A percentile compares a stretch with the other conserved stretches of the same genome.
Conservation (phyloP, 257 asterid species). For the Solanum tacnaense region DNA sequence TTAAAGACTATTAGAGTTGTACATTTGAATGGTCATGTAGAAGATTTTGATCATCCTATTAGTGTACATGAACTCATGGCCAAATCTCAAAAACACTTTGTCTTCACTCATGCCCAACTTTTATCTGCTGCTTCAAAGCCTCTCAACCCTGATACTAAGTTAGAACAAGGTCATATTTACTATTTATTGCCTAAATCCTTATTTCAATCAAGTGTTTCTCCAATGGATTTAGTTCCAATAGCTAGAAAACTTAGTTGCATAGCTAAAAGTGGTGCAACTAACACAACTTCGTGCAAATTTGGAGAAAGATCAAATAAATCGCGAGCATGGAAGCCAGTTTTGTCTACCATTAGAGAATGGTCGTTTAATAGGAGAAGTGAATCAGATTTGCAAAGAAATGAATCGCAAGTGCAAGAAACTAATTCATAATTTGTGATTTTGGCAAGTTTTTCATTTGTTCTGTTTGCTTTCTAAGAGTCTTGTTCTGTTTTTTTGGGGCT, state of each 20-base stretch:
- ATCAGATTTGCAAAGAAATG: constrained; percentile 26
- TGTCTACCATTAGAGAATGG: constrained; percentile 41
- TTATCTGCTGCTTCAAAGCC: constrained; percentile 25
- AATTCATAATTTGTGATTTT: background rate
- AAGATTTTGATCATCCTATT: constrained; percentile 28
- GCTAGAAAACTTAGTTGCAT: constrained; percentile 28
- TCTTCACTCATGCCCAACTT: constrained; percentile 37
- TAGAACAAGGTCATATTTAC: constrained; percentile 34
- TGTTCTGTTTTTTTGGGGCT: background rate
- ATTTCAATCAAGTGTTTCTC: constrained; percentile 32
- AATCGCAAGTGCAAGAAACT: background rate
- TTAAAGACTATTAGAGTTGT: constrained; percentile 24
- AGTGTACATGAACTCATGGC: constrained; percentile 32
- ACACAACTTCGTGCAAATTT: background rate
- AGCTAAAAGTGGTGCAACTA: constrained; percentile 6
- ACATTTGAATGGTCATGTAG: constrained; percentile 29
- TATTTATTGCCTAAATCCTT: constrained; percentile 40
- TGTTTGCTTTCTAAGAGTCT: background rate
- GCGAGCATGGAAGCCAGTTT: constrained; percentile 46
- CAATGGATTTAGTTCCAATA: constrained; percentile 36
- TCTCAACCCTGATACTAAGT: constrained; percentile 10
- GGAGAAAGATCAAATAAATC: constrained; percentile 4
- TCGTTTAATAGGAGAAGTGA: constrained; percentile 43
- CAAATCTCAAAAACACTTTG: constrained; percentile 18
- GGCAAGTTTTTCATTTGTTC: background rate